These are phyloP conservation scores for Xylaria sp. DNA, from an alignment of 2,329 filamentous ascomycete species.

Conservation along the genomic window DNA sequence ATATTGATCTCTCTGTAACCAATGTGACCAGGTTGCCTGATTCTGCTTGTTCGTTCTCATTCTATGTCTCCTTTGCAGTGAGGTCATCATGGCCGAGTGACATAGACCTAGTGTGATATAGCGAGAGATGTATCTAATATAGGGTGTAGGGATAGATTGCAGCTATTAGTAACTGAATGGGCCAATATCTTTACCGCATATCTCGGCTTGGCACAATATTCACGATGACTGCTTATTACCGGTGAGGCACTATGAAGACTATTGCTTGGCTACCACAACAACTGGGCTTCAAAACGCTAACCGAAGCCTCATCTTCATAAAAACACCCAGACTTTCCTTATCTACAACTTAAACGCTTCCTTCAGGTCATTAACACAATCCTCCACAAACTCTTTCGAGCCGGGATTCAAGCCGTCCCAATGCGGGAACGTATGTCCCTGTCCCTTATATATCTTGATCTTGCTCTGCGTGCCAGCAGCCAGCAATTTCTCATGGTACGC, in stretches of 20 bases:
- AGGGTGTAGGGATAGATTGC: too few species aligned
- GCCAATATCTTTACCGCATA: not conserved
- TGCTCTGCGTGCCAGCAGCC: slow-evolving; percentile 49
- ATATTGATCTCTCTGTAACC: too few species aligned
- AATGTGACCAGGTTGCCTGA: too few species aligned
- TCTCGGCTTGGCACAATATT: not conserved
- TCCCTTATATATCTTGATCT: slow-evolving; percentile 52
- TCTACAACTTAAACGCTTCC: slow-evolving; percentile 41
- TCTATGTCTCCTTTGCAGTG: too few species aligned
- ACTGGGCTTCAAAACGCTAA: not conserved
- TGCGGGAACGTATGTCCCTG: slow-evolving; percentile 52
- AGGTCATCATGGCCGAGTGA: too few species aligned
- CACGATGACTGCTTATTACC: not conserved
- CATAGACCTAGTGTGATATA: too few species aligned
- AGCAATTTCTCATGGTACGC: slow-evolving; percentile 50
- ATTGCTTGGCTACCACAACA: not conserved
- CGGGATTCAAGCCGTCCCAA: slow-evolving; percentile 51
- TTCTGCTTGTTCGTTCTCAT: too few species aligned
- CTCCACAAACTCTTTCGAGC: slow-evolving; percentile 49
- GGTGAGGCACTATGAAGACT: not conserved
- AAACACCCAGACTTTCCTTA: not conserved
- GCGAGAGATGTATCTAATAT: too few species aligned
- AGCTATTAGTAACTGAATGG: too few species aligned
- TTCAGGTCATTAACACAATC: slow-evolving; percentile 50
- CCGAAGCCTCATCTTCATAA: not conserved